Evolutionary conservation across 2,329 filamentous ascomycete species (phyloP).

Genomic region (Alternaria sp.): DNA sequence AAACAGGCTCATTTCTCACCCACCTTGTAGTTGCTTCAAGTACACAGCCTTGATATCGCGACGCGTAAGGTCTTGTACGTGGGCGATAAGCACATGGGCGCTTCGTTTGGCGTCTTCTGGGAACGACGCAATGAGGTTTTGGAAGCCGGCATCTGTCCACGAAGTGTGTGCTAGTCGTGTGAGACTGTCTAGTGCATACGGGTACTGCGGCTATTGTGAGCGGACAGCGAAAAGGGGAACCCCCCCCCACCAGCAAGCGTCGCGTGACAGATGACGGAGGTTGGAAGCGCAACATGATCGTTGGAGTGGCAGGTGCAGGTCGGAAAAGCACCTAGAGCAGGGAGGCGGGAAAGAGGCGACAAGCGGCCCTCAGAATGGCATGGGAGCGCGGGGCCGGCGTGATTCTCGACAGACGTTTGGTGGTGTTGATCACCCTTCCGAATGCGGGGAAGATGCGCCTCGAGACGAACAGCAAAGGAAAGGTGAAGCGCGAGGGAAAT

Average conservation of each 20-base stretch:
- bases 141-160: slow-evolving; percentile 73
- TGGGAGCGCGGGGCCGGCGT: slow-evolving; percentile 36
- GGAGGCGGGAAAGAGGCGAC: slow-evolving; percentile 24
- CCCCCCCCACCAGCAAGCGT: slow-evolving; percentile 26
- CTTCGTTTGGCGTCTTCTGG: slow-evolving; percentile 69
- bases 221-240: slow-evolving; percentile 28
- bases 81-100: slow-evolving; percentile 67
- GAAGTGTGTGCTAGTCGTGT: slow-evolving; percentile 69
- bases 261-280: slow-evolving; percentile 45
- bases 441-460: slow-evolving; percentile 45
- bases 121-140: slow-evolving; percentile 74
- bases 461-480: slow-evolving; percentile 26
- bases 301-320: slow-evolving; percentile 29
- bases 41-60: slow-evolving; percentile 79
- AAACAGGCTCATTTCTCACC: slow-evolving; percentile 30
- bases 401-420: slow-evolving; percentile 34
- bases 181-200: slow-evolving; percentile 75
- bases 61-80: slow-evolving; percentile 74
- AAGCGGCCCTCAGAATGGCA: slow-evolving; percentile 37
- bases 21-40: slow-evolving; percentile 75
- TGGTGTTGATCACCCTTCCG: slow-evolving; percentile 38
- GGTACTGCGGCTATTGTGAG: slow-evolving; percentile 67
- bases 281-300: slow-evolving; percentile 29
- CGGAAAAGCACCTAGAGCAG: slow-evolving; percentile 23
- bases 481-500: slow-evolving; percentile 8